Percentiles rank a stretch among this genome's conserved stretches.
phyloP scores from a whole-genome alignment of 164 flowering plant genomes.

The Kalanchoe fedtschenkoi region DNA sequence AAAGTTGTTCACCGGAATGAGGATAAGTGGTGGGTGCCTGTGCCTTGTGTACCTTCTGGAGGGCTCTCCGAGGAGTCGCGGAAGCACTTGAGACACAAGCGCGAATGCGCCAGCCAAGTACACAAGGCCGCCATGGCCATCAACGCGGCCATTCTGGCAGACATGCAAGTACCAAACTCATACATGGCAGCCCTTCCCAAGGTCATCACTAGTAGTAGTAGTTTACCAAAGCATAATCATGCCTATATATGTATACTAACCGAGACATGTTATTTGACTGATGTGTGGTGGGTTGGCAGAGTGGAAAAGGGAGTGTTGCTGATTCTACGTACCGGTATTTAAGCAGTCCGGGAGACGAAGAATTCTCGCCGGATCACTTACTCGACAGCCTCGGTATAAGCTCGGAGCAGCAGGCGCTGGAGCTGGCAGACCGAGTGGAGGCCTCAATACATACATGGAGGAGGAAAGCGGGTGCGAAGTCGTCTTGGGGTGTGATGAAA shows the following conservation, averaged over 20 bases:
- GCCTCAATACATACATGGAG: constrained; percentile 19
- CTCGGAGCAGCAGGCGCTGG: constrained; percentile 20
- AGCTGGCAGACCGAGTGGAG: constrained; percentile 23
- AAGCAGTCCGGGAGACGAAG: constrained; percentile 12
- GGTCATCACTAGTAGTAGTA: too few species aligned
- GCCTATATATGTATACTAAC: too few species aligned
- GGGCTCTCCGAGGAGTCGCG: constrained; percentile 18
- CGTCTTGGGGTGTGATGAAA: constrained; percentile 16
- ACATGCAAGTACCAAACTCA: constrained; percentile 23
- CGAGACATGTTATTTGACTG: not conserved
- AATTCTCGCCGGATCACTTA: constrained; percentile 19
- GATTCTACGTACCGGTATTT: constrained; percentile 16
- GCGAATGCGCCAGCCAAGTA: constrained; percentile 23
- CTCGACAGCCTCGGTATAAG: constrained; percentile 18
- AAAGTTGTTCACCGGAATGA: constrained; percentile 9
- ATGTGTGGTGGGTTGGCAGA: constrained; percentile 13
- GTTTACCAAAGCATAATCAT: too few species aligned
- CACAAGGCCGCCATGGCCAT: constrained; percentile 25
- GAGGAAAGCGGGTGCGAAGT: constrained; percentile 9
- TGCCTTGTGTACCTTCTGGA: constrained; percentile 18
- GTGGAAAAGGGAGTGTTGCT: constrained; percentile 19
- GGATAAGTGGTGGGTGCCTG: constrained; percentile 32
- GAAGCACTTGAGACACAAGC: constrained; percentile 15
- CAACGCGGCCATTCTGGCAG: constrained; percentile 18
- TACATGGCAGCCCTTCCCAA: constrained; percentile 25